Conservation (phyloP, 345 rosid genomes). For the Moringa oleifera region DNA sequence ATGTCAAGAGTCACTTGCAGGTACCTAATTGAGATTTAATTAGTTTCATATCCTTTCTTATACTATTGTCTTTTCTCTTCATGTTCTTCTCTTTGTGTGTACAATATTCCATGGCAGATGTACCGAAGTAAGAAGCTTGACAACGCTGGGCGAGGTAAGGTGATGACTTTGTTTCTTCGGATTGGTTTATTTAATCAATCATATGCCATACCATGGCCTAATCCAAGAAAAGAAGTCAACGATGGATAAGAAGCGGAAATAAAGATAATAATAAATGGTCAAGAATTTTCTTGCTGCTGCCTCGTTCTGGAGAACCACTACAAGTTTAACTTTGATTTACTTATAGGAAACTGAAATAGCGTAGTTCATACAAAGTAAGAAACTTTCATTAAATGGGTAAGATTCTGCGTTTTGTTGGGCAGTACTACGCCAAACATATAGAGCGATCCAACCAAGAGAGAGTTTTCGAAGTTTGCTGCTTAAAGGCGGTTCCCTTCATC, state of each 20-base stretch:
- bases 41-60: too few species aligned
- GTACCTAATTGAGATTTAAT: too few species aligned
- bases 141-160: slow-evolving; percentile 57
- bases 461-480: slow-evolving; percentile 8
- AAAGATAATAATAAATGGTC: too few species aligned
- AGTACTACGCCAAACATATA: slow-evolving; percentile 26
- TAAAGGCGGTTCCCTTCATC: slow-evolving; percentile 21
- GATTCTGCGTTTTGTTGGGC: slow-evolving; percentile 7
- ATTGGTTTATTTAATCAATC: background rate
- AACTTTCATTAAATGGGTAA: too few species aligned
- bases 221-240: too few species aligned
- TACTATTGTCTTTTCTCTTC: background rate
- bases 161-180: background rate
- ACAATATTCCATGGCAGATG: slow-evolving; percentile 36
- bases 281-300: too few species aligned
- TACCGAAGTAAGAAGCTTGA: slow-evolving; percentile 68
- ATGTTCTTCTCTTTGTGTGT: slow-evolving; percentile 8
- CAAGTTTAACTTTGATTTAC: too few species aligned
- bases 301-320: too few species aligned
- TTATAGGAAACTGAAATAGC: too few species aligned
- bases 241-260: too few species aligned
- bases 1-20: slow-evolving; percentile 74
- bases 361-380: too few species aligned
- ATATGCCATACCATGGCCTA: too few species aligned
- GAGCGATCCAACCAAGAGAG: slow-evolving; percentile 24